Conservation (phyloP, 2,329 filamentous ascomycete species). For the Chaetothyriales sp. region DNA sequence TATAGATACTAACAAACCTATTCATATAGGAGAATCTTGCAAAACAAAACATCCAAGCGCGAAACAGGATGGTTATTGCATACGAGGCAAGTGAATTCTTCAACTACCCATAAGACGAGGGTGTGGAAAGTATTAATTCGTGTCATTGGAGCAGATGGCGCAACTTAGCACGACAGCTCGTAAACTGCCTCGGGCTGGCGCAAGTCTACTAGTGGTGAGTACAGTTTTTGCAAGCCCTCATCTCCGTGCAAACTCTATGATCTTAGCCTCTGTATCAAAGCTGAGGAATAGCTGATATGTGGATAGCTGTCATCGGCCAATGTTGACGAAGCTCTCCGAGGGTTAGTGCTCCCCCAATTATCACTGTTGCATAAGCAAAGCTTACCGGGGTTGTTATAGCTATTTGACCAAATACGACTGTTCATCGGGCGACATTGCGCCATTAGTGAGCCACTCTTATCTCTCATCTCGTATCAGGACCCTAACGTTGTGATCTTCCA, state of each 20-base stretch:
- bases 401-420: constrained; percentile 62
- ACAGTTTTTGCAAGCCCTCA: neutral
- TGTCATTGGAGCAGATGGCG: constrained; percentile 5
- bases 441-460: constrained; percentile 35
- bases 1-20: neutral
- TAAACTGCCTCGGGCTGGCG: constrained; percentile 8
- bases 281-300: neutral
- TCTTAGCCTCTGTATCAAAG: neutral
- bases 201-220: constrained; percentile 8
- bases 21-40: constrained; percentile 44
- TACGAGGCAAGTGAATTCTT: constrained; percentile 28
- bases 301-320: constrained; percentile 38
- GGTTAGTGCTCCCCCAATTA: constrained; percentile 20
- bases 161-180: constrained; percentile 10
- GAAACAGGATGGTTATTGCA: constrained; percentile 51
- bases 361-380: constrained; percentile 9
- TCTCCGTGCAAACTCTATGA: neutral
- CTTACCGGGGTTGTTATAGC: constrained; percentile 32
- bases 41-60: constrained; percentile 53
- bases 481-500: constrained; percentile 21
- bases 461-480: neutral
- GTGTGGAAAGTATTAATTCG: constrained; percentile 1
- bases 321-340: constrained; percentile 38
- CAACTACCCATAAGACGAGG: neutral
- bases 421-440: constrained; percentile 45